phyloP scores from a whole-genome alignment of 164 flowering plant genomes.

The Warburgia ugandensis region DNA sequence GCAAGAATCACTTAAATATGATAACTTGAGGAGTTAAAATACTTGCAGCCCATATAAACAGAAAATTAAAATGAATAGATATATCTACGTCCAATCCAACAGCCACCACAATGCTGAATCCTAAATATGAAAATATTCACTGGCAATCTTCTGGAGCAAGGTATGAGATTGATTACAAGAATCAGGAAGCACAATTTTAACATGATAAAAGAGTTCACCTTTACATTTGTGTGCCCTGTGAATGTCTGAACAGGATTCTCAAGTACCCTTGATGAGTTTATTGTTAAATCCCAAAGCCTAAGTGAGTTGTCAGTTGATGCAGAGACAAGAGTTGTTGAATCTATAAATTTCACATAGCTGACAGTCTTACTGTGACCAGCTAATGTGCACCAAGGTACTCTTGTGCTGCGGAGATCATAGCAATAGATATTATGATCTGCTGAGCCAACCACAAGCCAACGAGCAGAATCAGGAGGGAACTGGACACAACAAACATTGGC shows the following conservation, averaged over 20 bases:
- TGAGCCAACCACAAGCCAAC: slow-evolving; percentile 85
- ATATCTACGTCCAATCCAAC: too few species aligned
- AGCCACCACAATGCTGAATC: too few species aligned
- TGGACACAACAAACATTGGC: slow-evolving; percentile 98
- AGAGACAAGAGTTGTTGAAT: slow-evolving; percentile 73
- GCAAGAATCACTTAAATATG: too few species aligned
- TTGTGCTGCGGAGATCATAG: slow-evolving; percentile 79
- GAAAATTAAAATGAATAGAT: too few species aligned
- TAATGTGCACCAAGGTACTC: slow-evolving; percentile 64
- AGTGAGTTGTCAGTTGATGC: slow-evolving; percentile 92
- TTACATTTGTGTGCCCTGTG: slow-evolving; percentile 83
- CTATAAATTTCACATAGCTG: slow-evolving; percentile 94
- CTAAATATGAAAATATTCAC: neutral
- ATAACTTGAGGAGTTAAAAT: too few species aligned
- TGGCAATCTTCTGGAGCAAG: too few species aligned
- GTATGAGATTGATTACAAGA: too few species aligned
- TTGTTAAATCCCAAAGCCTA: slow-evolving; percentile 92
- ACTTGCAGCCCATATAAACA: too few species aligned
- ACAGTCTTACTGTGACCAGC: slow-evolving; percentile 80
- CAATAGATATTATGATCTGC: slow-evolving; percentile 90
- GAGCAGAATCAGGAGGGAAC: slow-evolving; percentile 74
- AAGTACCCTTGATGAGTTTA: slow-evolving; percentile 50
- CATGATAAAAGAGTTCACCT: slow-evolving; percentile 41
- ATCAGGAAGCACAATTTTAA: too few species aligned
- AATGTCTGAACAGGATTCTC: slow-evolving; percentile 79